These are phyloP conservation scores for Epichloe amarillans DNA, from an alignment of 2,329 filamentous ascomycete genomes.

Conservation along the genomic window DNA sequence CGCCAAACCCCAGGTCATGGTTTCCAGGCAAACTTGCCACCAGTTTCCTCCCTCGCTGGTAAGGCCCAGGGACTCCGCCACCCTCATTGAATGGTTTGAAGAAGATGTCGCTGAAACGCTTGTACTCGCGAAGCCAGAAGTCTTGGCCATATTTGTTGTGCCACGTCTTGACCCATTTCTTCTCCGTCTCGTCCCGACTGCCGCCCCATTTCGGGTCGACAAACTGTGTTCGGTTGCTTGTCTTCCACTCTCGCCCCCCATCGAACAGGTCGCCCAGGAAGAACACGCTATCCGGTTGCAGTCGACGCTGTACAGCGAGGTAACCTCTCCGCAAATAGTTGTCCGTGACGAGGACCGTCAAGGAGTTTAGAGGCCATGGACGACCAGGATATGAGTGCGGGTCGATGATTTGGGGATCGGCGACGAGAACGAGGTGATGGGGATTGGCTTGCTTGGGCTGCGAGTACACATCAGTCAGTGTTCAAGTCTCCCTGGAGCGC, in stretches of 20 bases:
- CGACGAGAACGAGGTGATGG: conserved; percentile 72
- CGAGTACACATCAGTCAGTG: neutral
- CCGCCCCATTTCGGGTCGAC: conserved; percentile 46
- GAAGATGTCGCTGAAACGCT: conserved; percentile 77
- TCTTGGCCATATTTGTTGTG: conserved; percentile 63
- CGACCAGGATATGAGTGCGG: conserved; percentile 89
- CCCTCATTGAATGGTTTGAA: conserved; percentile 53
- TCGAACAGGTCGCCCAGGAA: conserved; percentile 95
- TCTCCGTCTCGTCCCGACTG: conserved; percentile 36
- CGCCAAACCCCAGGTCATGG: conserved; percentile 85
- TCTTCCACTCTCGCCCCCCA: conserved; percentile 89
- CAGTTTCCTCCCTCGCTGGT: conserved; percentile 59
- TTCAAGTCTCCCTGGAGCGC: too few species aligned
- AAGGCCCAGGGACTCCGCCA: conserved; percentile 38
- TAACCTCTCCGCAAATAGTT: conserved; percentile 81
- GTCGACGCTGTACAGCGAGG: conserved; percentile 55
- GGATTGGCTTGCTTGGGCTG: conserved; percentile 68
- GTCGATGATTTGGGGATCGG: conserved; percentile 85
- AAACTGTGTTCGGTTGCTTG: conserved; percentile 41
- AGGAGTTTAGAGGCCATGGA: conserved; percentile 41
- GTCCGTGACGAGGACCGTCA: conserved; percentile 58
- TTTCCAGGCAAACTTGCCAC: conserved; percentile 85
- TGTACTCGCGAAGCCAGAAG: conserved; percentile 81
- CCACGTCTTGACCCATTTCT: conserved; percentile 47
- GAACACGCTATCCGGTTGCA: conserved; percentile 77